phyloP scores from a whole-genome alignment of 2,329 filamentous ascomycete species.

The Didymella pomorum region DNA sequence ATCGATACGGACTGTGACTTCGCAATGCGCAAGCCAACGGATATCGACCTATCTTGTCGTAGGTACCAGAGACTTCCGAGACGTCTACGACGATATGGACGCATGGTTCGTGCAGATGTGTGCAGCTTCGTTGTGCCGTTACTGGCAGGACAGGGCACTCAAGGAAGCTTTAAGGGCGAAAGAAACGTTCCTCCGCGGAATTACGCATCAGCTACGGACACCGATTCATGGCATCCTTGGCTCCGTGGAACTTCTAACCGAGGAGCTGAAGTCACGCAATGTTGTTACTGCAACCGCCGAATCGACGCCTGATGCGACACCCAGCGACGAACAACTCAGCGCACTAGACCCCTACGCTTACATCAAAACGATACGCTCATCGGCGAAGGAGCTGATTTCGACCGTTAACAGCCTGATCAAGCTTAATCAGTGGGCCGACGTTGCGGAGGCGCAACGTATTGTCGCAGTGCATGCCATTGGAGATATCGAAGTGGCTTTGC shows the following conservation, averaged over 20 bases:
- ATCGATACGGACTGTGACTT: slow-evolving; percentile 51
- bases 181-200: slow-evolving; percentile 56
- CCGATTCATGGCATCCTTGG: slow-evolving; percentile 59
- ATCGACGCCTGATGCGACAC: slow-evolving; percentile 22
- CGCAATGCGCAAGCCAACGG: slow-evolving; percentile 47
- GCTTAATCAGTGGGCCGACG: slow-evolving; percentile 52
- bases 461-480: slow-evolving; percentile 40
- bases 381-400: slow-evolving; percentile 55
- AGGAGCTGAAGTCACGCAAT: slow-evolving; percentile 49
- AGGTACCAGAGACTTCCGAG: slow-evolving; percentile 52
- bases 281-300: slow-evolving; percentile 20
- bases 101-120: slow-evolving; percentile 57
- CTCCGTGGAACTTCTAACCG: slow-evolving; percentile 53
- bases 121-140: slow-evolving; percentile 50
- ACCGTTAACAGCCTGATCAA: slow-evolving; percentile 58
- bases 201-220: slow-evolving; percentile 59
- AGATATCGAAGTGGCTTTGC: slow-evolving; percentile 45
- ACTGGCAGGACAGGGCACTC: slow-evolving; percentile 51
- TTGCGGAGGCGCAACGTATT: slow-evolving; percentile 34
- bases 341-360: slow-evolving; percentile 34
- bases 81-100: slow-evolving; percentile 59
- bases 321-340: slow-evolving; percentile 25
- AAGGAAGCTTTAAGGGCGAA: slow-evolving; percentile 55
- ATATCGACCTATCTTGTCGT: slow-evolving; percentile 50
- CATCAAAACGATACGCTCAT: slow-evolving; percentile 50